Base-by-base conservation (phyloP, 768 basidiomycete species). In the Mycena galericulata region DNA sequence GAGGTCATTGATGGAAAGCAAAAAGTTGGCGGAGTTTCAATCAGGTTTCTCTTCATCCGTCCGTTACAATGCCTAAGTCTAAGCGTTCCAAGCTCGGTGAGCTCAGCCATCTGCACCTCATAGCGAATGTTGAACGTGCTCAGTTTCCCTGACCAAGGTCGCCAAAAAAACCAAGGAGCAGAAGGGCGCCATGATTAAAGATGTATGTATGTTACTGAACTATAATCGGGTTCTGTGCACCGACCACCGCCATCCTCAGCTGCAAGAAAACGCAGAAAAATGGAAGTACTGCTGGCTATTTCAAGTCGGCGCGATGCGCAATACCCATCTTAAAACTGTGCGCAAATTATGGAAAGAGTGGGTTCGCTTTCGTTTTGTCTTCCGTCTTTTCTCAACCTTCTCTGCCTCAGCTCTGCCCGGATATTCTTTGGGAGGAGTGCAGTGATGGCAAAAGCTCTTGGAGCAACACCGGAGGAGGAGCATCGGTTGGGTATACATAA, bases 231-330 rank as follows among this genome's bases (percentile, higher is more conserved):
- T 24, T n/a, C 24, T 38, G 36, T 62, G 67, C 43, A 60, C 67
- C 58, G 29, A 72, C 29, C 26, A 34, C 15, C 27, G 54, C 18
- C 27, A 57, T 15, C 47, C 22, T 62, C 74, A 96, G 95, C 83
- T 99, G 60, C 93, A 95, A 84, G 86, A 86, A 76, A 90, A 90
- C 77, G 83, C 90, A 24, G 95, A 97, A 72, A 93, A 95, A 83
- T 98, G 94, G 91, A 89, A 89, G 75, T 97, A 98, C 79, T 93
- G 95, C 82, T 99, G 96, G 95, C 77, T 98, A 41, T 98, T 99
- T 77, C 90, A 93, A 73, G 95, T 98, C 7, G 97, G 96, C 18
- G 90, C 96, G 72, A 97, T 98, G 96, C 87, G 98, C 67, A 99
- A 97, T 82, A 84, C 96, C 29, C 92, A 95, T 80, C 82, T 99